Conservation (phyloP, 805 yeast species). For the Pichia manshurica region DNA sequence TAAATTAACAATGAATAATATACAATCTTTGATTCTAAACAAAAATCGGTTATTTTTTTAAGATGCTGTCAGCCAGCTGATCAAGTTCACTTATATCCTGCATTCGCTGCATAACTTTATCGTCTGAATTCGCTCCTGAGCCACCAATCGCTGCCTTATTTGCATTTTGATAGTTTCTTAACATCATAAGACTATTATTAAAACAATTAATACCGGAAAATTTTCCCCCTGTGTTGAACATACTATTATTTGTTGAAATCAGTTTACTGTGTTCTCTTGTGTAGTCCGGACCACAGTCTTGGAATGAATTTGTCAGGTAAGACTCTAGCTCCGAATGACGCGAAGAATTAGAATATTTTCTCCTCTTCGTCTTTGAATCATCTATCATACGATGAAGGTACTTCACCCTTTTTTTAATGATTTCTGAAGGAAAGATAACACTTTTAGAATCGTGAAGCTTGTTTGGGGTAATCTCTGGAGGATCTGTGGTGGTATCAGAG, state of each 20-base stretch:
- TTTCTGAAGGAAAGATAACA: background rate
- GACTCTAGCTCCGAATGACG: background rate
- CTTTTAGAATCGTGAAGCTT: background rate
- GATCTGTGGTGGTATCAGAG: background rate
- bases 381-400: constrained; percentile 3
- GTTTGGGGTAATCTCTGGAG: background rate
- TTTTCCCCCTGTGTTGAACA: background rate
- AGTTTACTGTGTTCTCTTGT: too few relatives aligned
- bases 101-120: constrained; percentile 8
- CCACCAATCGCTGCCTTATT: background rate
- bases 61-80: constrained; percentile 24
- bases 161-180: background rate
- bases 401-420: constrained; percentile 2
- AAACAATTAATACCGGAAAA: background rate
- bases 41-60: constrained; percentile 12
- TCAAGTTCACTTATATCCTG: constrained; percentile 18
- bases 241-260: too few relatives aligned
- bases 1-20: background rate
- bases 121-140: background rate
- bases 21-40: constrained; percentile 2
- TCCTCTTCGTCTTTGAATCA: constrained; percentile 1
- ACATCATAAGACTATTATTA: constrained; percentile 9
- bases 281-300: background rate
- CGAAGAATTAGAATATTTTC: background rate
- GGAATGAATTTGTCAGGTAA: background rate